Conservation (phyloP, 2,329 filamentous ascomycete species). For the Fusarium keratoplasticum region DNA sequence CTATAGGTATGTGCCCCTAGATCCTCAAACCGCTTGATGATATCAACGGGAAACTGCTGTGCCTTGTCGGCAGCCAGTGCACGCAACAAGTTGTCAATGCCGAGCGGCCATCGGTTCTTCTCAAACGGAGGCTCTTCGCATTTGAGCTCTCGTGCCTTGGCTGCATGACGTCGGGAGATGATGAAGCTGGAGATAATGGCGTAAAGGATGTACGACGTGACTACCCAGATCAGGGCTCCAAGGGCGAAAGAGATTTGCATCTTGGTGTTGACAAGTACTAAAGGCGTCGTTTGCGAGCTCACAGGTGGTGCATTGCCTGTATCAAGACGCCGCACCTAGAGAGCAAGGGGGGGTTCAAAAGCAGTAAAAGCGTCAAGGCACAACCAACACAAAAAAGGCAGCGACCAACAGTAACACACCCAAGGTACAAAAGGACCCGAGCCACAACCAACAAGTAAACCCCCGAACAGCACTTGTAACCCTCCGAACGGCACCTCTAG, state of each 20-base stretch:
- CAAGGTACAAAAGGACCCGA: neutral
- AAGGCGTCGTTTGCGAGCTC: neutral
- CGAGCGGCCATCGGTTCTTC: neutral
- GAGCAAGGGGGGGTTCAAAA: neutral
- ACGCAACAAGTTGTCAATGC: neutral
- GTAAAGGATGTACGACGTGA: neutral
- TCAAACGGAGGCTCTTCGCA: neutral
- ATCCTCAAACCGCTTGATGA: neutral
- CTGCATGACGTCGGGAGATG: neutral
- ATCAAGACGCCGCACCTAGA: neutral
- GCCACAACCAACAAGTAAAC: neutral
- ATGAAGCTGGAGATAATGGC: neutral
- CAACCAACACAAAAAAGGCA: neutral
- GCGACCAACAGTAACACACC: neutral
- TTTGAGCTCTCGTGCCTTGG: neutral
- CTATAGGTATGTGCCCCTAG: neutral
- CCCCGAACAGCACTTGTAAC: neutral
- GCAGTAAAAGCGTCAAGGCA: neutral
- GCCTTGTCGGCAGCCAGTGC: neutral
- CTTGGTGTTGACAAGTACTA: neutral
- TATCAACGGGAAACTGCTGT: neutral
- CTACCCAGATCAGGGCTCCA: neutral
- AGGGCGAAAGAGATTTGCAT: neutral
- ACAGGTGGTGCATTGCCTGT: neutral
- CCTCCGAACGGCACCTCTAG: neutral